phyloP scores from a whole-genome alignment of 2,329 filamentous ascomycete genomes.

The Claviceps arundinis region DNA sequence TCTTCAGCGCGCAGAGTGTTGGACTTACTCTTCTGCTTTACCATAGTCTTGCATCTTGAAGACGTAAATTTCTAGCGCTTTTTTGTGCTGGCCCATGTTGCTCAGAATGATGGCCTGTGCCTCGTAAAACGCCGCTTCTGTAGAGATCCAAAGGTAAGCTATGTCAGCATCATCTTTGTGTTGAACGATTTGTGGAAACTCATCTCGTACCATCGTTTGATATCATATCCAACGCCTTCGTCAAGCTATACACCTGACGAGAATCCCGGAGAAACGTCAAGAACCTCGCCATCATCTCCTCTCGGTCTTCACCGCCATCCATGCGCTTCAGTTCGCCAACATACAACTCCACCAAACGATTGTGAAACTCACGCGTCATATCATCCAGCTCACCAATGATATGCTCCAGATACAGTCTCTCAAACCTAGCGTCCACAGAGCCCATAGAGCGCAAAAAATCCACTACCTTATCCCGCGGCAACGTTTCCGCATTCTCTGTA shows the following conservation, averaged over 20 bases:
- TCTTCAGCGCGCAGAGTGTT: background rate
- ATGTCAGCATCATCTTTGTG: constrained; percentile 6
- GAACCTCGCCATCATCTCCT: constrained; percentile 50
- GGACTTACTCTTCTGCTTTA: constrained; percentile 80
- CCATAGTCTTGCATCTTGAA: constrained; percentile 78
- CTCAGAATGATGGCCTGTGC: constrained; percentile 80
- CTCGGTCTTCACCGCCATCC: constrained; percentile 34
- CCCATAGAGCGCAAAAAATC: constrained; percentile 59
- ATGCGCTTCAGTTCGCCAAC: constrained; percentile 42
- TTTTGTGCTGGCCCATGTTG: constrained; percentile 90
- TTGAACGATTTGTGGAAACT: constrained; percentile 1
- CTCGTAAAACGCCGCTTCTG: constrained; percentile 78
- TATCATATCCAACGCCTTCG: constrained; percentile 63
- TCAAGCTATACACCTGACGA: constrained; percentile 61
- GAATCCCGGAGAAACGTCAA: constrained; percentile 65
- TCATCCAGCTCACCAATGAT: constrained; percentile 81
- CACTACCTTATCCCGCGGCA: constrained; percentile 66
- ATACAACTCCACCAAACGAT: constrained; percentile 60
- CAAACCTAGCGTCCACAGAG: constrained; percentile 54
- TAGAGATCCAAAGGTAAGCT: background rate
- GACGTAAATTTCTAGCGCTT: constrained; percentile 94
- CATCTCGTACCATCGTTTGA: constrained; percentile 56
- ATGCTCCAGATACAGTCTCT: constrained; percentile 78
- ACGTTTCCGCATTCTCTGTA: constrained; percentile 83
- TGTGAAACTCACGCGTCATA: constrained; percentile 73